Percentiles rank a stretch among this genome's conserved stretches.
These are phyloP conservation scores for Persicaria maculosa DNA, from an alignment of 148 eudicot species.

Conservation along the genomic window DNA sequence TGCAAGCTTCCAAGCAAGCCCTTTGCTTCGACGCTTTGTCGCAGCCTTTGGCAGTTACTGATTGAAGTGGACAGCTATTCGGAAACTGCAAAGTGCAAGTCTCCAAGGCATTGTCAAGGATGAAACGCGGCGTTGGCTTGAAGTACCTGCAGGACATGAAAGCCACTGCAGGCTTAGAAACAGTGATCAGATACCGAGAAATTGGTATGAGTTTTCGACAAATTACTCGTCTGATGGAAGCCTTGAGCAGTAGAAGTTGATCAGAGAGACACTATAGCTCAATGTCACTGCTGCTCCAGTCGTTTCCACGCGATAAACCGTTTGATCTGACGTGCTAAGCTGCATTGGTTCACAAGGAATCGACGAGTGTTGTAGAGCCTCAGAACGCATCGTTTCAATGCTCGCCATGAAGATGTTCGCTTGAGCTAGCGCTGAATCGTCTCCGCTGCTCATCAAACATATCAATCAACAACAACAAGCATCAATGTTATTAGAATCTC, in stretches of 20 bases:
- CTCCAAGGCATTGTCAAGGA: constrained; percentile 31
- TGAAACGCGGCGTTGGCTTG: constrained; percentile 54
- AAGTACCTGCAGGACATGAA: constrained; percentile 47
- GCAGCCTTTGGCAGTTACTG: constrained; percentile 37
- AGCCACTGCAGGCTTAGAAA: not conserved
- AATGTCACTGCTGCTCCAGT: constrained; percentile 75
- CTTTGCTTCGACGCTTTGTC: constrained; percentile 47
- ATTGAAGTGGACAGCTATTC: constrained; percentile 54
- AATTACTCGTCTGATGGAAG: constrained; percentile 86
- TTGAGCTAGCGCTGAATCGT: constrained; percentile 32
- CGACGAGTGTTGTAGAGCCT: constrained; percentile 53
- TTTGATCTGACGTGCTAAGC: constrained; percentile 28
- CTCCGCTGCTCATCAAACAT: constrained; percentile 38
- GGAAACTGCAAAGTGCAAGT: constrained; percentile 60
- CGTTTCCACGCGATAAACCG: constrained; percentile 53
- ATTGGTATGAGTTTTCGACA: too few species aligned
- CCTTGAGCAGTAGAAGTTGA: constrained; percentile 75
- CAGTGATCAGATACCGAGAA: too few species aligned
- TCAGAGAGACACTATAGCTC: constrained; percentile 53
- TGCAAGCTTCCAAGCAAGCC: constrained; percentile 84
- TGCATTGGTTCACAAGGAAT: constrained; percentile 59
- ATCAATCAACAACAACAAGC: not conserved
- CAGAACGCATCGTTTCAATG: constrained; percentile 67
- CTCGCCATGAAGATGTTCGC: constrained; percentile 46
- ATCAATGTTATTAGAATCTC: too few species aligned